Conservation (phyloP, 257 asterid species). For the Penstemon davidsonii region DNA sequence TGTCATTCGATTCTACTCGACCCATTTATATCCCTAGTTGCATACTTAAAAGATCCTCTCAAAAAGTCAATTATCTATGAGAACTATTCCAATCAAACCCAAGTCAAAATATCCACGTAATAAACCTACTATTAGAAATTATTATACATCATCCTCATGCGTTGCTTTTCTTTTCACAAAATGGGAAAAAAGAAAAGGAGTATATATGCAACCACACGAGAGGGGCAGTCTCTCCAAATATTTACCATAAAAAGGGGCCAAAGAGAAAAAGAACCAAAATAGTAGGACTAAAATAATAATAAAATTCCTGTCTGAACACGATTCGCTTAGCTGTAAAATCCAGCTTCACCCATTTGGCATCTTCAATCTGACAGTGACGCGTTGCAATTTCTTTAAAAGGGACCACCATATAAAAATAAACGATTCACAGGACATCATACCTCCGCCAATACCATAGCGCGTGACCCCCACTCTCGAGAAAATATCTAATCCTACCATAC, state of each 20-base stretch:
- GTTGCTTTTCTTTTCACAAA: no score
- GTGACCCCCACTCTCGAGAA: background rate
- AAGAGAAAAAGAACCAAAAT: background rate
- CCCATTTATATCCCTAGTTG: no score
- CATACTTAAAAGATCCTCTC: no score
- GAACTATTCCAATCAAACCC: no score
- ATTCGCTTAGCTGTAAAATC: slow-evolving; percentile 34
- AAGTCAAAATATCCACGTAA: no score
- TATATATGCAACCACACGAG: no score
- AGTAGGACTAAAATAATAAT: slow-evolving; percentile 23
- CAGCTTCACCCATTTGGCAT: slow-evolving; percentile 32
- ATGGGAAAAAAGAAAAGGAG: no score
- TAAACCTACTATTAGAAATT: no score
- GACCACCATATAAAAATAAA: slow-evolving; percentile 22
- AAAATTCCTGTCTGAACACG: slow-evolving; percentile 5
- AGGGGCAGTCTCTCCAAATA: background rate
- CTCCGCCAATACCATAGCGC: background rate
- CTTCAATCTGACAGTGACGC: slow-evolving; percentile 36
- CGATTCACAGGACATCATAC: slow-evolving; percentile 1
- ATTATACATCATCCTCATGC: no score
- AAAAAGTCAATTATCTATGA: no score
- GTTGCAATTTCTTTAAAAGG: slow-evolving; percentile 25
- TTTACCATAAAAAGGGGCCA: background rate
- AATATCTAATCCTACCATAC: slow-evolving; percentile 22
- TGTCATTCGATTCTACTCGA: no score